Evolutionary conservation across 169 alveolate species (phyloP), one percentile per base, ranked within the genome.

Genomic region (Cryptosporidium ryanae): DNA sequence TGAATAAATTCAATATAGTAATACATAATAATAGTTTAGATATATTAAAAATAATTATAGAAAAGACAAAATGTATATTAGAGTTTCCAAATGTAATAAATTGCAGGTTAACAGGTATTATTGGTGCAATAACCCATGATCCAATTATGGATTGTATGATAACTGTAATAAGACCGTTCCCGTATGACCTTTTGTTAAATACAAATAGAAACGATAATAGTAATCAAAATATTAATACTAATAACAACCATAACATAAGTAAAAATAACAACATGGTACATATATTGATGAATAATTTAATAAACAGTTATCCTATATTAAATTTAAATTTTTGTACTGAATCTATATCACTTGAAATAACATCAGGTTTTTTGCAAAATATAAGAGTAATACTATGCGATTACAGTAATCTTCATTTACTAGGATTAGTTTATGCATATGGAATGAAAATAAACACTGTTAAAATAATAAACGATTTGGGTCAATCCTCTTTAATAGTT

Each of bases 81-180:
- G 34, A 61, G 27, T 76, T 59, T 23, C 87, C 87, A 6, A 65
- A 55, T 15, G 12, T 18, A 25, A 21, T 76, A 18, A 55, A 64
- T 2, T 76, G 87, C 23, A 76, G n/a, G 46, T 54, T 76, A 7
- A 18, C 49, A 25, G 71, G 87, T 18, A 55, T 31, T 13, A 65
- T 76, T n/a, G 43, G 87, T n/a, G 71, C 61, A 29, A 76, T 76
- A 55, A 76, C 87, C 34, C 87, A 76, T 61, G 87, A 76, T 76
- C 87, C 87, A 0, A 46, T 76, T 1, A 76, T 76, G 71, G 87
- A 76, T 29, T 76, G 87, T 46, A 76, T 76, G 87, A 55, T 76
- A 8, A 76, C 87, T 0, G 63, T 76, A 38, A 31, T 76, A 18
- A 49, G 70, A 27, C 87, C 87, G 10, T 76, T 76, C 27, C 87